Base-by-base conservation (phyloP, 805 yeast genomes). In the Grigorovia yakushimaensis region DNA sequence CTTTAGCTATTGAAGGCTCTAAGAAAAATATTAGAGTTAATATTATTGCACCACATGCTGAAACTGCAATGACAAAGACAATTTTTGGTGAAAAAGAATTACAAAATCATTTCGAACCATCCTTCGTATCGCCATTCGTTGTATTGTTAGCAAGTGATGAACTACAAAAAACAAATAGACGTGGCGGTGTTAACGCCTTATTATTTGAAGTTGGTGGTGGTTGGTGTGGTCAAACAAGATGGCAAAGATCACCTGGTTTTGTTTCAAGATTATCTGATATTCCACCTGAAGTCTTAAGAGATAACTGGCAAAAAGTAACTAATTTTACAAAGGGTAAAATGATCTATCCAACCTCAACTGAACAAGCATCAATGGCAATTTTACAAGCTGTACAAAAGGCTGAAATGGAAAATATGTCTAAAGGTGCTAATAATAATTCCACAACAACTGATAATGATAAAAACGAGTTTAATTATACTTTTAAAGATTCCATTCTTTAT, bases 21-120 rank as follows among this genome's bases (percentile, higher is more conserved):
- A 87, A 78, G 66, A 64, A 72, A 59, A 79, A 82, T 61, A 88
- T 91, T 56, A 73, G 74, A 59, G 89, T 81, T 48, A 86, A 89
- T 62, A 78, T 80, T 36, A 81, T 88, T 64, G 98, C 98, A 23
- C 98, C 98, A 46, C 96, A 91, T 65, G 98, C 98, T 24, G 97
- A 91, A 61, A 91, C 98, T 41, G 89, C 94, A 49, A 91, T 91
- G 98, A 91, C 98, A 24, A 77, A 79, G 60, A 84, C 95, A 5
- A 81, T 91, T 43, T 85, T 91, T 70, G 77, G 79, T 43, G 82
- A 81, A 43, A 80, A 79, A 51, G 95, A 91, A 67, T 77, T 82
- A 56, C 42, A 50, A 13, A 86, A 87, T 68, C 79, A 82, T 57
- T 88, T 82, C 68, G 87, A 86, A 57, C 89, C 97, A 5, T 78